Evolutionary conservation across 179 eudicot genomes (phyloP), one percentile per base, ranked within the genome.

Genomic region (Vitellaria paradoxa): DNA sequence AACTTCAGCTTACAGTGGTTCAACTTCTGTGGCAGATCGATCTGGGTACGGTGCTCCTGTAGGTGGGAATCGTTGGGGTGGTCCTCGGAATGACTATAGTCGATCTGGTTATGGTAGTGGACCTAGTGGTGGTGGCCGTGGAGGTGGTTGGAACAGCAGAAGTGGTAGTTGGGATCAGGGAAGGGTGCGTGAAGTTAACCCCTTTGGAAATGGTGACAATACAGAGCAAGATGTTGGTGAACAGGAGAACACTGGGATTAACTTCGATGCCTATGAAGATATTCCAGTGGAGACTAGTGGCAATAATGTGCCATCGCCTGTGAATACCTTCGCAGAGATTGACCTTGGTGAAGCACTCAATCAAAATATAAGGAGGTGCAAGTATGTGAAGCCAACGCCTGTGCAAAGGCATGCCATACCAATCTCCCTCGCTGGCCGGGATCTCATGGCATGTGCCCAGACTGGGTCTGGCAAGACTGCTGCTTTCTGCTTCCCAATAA

Each of bases 401-500:
- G 98, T 94, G 73, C 98, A 94, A 82, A 88, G 97, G 60, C 84
- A 94, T 73, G 91, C 98, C 26, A 94, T 94, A 66, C 98, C 98
- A 3, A 94, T 94, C 73, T 91, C 98, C 72, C 88, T 94, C 62
- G 90, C 83, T 40, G 97, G 97, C 8, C 86, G 98, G 67, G 98
- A 94, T 82, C 77, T 94, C 84, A 94, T 94, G 98, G 98, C 98
- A 8, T 94, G 98, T 55, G 98, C 98, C 55, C 98, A 94, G 81
- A 94, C 98, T 67, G 98, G 98, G 77, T 94, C 98, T 60, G 98
- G 98, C 5, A 94, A 94, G 81, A 94, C 98, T 40, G 98, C 98
- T 69, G 98, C 98, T 37, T 94, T 94, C 79, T 94, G 98, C 78
- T 94, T 94, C 76, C 98, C 98, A 2, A 93, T 94, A 56, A 94